These are phyloP conservation scores for Colletotrichum agaves DNA, from an alignment of 2,329 filamentous ascomycete genomes.

Conservation along the genomic window DNA sequence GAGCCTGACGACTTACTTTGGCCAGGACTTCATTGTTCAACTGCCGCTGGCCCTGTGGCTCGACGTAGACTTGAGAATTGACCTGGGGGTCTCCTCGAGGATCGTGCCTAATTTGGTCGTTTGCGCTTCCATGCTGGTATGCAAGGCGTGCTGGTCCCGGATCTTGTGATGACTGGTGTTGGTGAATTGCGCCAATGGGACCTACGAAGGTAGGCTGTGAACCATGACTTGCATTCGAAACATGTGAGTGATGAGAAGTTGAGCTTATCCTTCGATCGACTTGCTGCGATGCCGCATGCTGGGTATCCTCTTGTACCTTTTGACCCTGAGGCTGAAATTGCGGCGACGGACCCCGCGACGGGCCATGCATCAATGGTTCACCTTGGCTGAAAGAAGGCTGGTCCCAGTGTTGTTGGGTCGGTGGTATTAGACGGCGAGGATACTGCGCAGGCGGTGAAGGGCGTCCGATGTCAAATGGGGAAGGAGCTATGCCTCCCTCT, in stretches of 20 bases:
- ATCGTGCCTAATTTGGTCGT: background rate
- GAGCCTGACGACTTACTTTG: background rate
- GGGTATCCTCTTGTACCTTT: background rate
- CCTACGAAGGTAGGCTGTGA: background rate
- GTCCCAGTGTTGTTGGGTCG: constrained; percentile 33
- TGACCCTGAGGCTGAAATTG: background rate
- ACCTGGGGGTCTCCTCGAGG: background rate
- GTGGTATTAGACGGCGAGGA: constrained; percentile 33
- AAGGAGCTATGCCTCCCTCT: constrained; percentile 46
- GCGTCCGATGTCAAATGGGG: constrained; percentile 44
- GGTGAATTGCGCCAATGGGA: background rate
- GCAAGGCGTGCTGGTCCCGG: background rate
- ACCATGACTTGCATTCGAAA: background rate
- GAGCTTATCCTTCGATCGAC: constrained; percentile 23
- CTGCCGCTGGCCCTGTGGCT: background rate
- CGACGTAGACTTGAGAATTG: background rate
- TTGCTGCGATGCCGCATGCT: background rate
- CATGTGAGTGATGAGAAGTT: constrained; percentile 26
- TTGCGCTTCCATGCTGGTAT: background rate
- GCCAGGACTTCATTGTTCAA: background rate
- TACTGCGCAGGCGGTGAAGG: constrained; percentile 31
- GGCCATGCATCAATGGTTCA: constrained; percentile 3
- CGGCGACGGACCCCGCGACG: constrained; percentile 12
- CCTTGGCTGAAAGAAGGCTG: constrained; percentile 22
- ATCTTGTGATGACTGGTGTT: background rate